Percentiles rank a stretch among this genome's conserved stretches.
These are phyloP conservation scores for Penicillium concentricum DNA, from an alignment of 2,329 filamentous ascomycete genomes.

Conservation along the genomic window DNA sequence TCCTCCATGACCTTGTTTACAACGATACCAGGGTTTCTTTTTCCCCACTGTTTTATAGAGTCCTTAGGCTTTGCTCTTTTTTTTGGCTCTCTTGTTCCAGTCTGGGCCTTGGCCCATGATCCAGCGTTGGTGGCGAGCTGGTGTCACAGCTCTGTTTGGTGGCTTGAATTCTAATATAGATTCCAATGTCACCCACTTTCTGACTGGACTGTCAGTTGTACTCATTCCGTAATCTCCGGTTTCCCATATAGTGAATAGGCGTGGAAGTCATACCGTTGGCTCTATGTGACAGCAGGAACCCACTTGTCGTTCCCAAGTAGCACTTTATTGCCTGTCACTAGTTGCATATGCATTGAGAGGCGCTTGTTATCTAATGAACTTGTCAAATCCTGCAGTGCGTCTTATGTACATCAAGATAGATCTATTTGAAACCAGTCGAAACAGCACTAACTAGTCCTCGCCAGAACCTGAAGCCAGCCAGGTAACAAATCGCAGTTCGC, in stretches of 20 bases:
- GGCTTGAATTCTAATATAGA: not conserved
- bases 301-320: not conserved
- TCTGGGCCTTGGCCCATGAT: not conserved
- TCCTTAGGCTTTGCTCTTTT: not conserved
- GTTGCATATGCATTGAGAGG: not conserved
- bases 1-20: conserved; percentile 13
- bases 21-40: conserved; percentile 5
- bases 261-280: too few relatives aligned
- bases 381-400: not conserved
- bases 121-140: not conserved
- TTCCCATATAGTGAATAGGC: not conserved
- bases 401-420: not conserved
- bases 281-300: not conserved
- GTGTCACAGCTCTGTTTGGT: not conserved
- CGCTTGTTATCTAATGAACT: not conserved
- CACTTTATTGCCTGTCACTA: not conserved
- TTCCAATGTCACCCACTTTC: not conserved
- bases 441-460: not conserved
- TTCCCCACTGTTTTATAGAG: not conserved
- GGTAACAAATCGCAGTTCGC: not conserved
- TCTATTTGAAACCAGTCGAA: not conserved
- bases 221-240: not conserved
- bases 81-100: not conserved
- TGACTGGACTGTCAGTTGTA: not conserved
- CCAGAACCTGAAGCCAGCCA: not conserved